Evolutionary conservation across 345 rosid genomes (phyloP), one percentile per base, ranked within the genome.

Genomic region (Eucalyptus tenuipes): DNA sequence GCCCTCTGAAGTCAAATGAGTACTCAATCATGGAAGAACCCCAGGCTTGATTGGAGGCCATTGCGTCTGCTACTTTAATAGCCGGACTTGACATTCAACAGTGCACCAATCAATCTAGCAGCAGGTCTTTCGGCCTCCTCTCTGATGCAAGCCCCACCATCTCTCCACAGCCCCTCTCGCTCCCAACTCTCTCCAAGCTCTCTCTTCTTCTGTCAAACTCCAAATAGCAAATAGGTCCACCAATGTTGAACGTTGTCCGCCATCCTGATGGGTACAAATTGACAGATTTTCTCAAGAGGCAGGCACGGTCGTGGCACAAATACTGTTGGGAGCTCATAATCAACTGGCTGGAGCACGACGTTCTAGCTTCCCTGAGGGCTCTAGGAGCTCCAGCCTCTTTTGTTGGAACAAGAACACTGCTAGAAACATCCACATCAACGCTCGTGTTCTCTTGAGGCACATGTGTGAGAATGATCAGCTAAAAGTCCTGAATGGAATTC

Each of bases 171-270:
- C 37, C 16, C 92, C 91, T 86, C 59, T 88, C 6, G 66, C 29
- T 87, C 49, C 87, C 90, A 87, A 90, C 48, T 24, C 61, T 84
- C n/a, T 88, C 91, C 75, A 40, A 24, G 16, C 81, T 55, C 13
- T 55, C 13, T 88, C 86, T 40, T 87, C 87, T 4, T 85, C 85
- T n/a, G 40, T 89, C 91, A 27, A 59, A 33, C 29, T 22, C 86
- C 18, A 88, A n/a, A 13, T 86, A 50, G 71, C 49, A 87, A 33
- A 90, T 25, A 25, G 91, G 92, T 9, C 92, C 91, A 11, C 92
- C 91, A 25, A 86, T 16, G 86, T 91, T 90, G 29, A 91, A 86
- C 92, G 88, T 91, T 91, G 92, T 86, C 91, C 44, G 85, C 92
- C 37, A 92, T 44, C 7, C 91, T 88, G 37, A 90, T 80, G 8